Percentiles rank a stretch among this genome's conserved stretches.
These are phyloP conservation scores for Myxozyma geophila DNA, from an alignment of 805 yeast genomes.

Conservation along the genomic window DNA sequence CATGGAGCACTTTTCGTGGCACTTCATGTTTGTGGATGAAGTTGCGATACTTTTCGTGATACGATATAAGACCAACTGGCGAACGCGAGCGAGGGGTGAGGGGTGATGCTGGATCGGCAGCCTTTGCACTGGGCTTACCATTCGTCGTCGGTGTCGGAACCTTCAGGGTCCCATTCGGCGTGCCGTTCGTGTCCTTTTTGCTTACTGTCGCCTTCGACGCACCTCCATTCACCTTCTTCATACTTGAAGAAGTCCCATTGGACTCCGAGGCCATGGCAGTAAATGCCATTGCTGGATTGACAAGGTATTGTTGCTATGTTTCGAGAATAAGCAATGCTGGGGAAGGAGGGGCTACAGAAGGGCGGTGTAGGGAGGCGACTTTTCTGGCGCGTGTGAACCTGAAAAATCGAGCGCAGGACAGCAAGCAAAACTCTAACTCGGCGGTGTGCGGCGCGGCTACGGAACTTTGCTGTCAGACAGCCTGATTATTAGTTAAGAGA, in stretches of 20 bases:
- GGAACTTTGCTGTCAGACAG: no score
- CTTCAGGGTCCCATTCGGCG: neutral
- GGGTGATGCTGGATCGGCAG: neutral
- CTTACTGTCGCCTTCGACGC: neutral
- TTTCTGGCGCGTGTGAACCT: constrained; percentile 13
- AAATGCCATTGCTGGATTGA: constrained; percentile 5
- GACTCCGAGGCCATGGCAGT: constrained; percentile 3
- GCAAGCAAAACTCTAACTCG: no score
- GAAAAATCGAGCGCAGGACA: constrained; percentile 4
- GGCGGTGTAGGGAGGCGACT: neutral
- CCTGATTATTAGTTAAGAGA: no score
- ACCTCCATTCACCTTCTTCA: neutral
- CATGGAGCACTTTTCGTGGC: constrained; percentile 85
- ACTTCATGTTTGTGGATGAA: constrained; percentile 81
- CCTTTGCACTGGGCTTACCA: no score
- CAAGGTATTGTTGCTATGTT: neutral
- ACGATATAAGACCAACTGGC: constrained; percentile 39
- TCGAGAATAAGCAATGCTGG: neutral
- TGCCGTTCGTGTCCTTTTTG: neutral
- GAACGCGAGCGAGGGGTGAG: constrained; percentile 40
- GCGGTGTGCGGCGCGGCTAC: constrained; percentile 4
- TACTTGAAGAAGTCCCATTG: neutral
- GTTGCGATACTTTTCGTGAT: constrained; percentile 33
- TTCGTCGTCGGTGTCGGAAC: constrained; percentile 3
- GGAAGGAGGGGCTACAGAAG: neutral